phyloP scores from a whole-genome alignment of 1,284 basidiomycete genomes.

The Phenoliferia sp. region DNA sequence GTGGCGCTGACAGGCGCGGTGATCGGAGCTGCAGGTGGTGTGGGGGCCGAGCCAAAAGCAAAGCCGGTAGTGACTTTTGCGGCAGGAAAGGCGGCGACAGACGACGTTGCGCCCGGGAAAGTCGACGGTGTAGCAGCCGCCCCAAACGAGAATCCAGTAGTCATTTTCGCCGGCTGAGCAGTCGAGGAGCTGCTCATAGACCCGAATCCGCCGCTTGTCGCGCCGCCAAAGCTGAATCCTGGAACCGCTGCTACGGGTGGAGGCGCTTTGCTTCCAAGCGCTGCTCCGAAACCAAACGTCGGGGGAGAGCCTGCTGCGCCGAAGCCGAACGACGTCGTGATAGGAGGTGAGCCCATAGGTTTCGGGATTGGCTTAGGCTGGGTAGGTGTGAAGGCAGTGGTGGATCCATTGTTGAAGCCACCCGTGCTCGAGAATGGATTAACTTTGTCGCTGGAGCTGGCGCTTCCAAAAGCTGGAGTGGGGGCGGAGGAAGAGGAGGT shows the following conservation, averaged over 20 bases:
- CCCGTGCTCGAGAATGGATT: no score
- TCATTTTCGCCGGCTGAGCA: neutral
- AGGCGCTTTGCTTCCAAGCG: slow-evolving; percentile 16
- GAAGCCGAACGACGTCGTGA: slow-evolving; percentile 24
- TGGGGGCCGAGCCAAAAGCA: slow-evolving; percentile 8
- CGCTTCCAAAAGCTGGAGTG: neutral
- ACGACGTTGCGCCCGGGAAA: neutral
- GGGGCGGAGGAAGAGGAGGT: slow-evolving; percentile 4
- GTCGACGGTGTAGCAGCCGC: neutral
- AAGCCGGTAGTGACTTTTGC: slow-evolving; percentile 8
- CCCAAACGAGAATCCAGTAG: slow-evolving; percentile 11
- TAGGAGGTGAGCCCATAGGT: slow-evolving; percentile 9
- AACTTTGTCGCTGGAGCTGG: neutral
- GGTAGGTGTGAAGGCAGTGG: no score
- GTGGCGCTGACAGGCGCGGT: neutral
- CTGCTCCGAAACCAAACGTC: slow-evolving; percentile 28
- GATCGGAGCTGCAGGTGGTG: slow-evolving; percentile 1
- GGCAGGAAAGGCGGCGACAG: neutral
- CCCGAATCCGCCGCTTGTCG: no score
- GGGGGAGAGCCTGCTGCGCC: no score
- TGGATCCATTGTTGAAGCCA: no score
- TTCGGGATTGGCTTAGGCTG: neutral
- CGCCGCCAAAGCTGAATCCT: slow-evolving; percentile 16
- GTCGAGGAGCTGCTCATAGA: no score
- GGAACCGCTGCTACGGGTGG: neutral